Conservation (phyloP, 2,329 filamentous ascomycete species). For the Grosmannia clavigera region DNA sequence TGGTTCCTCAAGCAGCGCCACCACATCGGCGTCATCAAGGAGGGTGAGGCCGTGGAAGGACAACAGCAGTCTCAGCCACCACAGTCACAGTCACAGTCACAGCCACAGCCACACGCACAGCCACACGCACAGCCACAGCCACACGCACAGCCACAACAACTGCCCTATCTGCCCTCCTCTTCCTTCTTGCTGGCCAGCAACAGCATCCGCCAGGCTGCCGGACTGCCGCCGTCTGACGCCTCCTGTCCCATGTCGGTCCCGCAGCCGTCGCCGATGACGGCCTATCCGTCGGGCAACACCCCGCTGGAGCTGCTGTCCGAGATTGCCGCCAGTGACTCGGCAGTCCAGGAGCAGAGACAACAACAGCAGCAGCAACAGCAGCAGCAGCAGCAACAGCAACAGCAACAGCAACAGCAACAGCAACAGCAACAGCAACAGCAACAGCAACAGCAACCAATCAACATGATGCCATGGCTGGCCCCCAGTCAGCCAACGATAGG, state of each 20-base stretch:
- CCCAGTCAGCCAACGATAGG: not conserved
- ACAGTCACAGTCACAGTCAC: not conserved
- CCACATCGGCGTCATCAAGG: not conserved
- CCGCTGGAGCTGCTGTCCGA: constrained; percentile 45
- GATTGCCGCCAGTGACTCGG: constrained; percentile 35
- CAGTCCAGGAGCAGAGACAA: constrained; percentile 5
- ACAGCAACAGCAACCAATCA: not conserved
- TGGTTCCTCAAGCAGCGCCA: constrained; percentile 47
- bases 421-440: constrained; percentile 4
- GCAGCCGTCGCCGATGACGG: constrained; percentile 2
- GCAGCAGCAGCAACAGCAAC: constrained; percentile 10
- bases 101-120: not conserved
- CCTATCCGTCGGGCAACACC: constrained; percentile 29
- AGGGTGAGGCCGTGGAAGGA: not conserved
- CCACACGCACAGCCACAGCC: not conserved
- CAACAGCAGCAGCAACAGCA: not conserved
- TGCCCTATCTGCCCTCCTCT: constrained; percentile 1
- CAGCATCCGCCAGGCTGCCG: constrained; percentile 4
- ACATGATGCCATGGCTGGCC: not conserved
- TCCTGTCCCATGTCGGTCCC: not conserved
- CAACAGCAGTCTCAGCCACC: not conserved
- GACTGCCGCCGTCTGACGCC: not conserved
- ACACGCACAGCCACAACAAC: not conserved
- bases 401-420: not conserved
- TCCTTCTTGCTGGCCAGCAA: constrained; percentile 2